A percentile compares a stretch with the other conserved stretches of the same genome.
Evolutionary conservation across 257 asterid genomes (phyloP).

Genomic region (Solanum neorickii): DNA sequence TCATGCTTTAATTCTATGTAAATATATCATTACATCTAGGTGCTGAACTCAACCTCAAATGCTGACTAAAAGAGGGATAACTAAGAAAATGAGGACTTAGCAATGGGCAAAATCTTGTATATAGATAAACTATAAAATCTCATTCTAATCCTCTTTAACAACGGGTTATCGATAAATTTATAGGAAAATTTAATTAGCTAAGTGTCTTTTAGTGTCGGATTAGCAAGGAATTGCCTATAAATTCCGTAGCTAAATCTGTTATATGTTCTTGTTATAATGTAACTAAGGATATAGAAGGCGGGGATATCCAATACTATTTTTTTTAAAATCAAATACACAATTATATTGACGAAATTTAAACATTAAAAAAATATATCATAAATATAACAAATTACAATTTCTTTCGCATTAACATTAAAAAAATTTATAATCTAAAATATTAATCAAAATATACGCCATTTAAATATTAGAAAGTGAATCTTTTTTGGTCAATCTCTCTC

Average conservation of each 20-base stretch:
- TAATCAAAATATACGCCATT: not conserved
- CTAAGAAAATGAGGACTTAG: not conserved
- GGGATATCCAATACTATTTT: too few species aligned
- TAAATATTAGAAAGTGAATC: not conserved
- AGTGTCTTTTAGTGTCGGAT: too few species aligned
- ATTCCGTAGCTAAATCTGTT: not conserved
- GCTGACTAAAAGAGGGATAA: too few species aligned
- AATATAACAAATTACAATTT: not conserved
- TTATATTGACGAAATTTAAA: not conserved
- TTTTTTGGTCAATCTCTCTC: not conserved
- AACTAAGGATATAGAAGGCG: not conserved
- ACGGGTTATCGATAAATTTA: too few species aligned
- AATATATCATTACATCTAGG: too few species aligned
- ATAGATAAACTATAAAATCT: too few species aligned
- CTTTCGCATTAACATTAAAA: not conserved
- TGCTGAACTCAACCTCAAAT: too few species aligned
- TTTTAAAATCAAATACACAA: too few species aligned
- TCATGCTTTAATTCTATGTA: not conserved
- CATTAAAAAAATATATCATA: not conserved
- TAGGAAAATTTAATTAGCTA: not conserved
- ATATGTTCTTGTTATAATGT: not conserved
- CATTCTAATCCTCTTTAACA: not conserved
- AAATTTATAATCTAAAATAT: not conserved
- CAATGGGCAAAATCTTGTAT: too few species aligned
- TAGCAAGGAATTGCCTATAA: not conserved